A percentile compares a stretch with the other conserved stretches of the same genome.
These are phyloP conservation scores for Afroboletus lepidellus DNA, from an alignment of 1,284 basidiomycete genomes.

Conservation along the genomic window DNA sequence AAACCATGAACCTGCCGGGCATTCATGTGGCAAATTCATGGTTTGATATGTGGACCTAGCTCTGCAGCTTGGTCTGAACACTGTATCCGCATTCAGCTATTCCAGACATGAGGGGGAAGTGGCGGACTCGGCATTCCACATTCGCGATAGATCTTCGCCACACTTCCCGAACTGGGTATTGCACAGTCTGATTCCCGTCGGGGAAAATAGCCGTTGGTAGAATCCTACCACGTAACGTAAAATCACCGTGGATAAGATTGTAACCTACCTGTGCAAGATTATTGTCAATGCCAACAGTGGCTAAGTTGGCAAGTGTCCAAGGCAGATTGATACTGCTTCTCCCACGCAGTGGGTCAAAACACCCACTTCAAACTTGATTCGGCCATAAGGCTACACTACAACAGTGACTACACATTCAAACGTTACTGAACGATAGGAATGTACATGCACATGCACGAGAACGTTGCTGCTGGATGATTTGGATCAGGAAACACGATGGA, in stretches of 20 bases:
- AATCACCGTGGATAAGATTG: not conserved
- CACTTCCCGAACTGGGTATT: not conserved
- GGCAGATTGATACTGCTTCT: conserved; percentile 11
- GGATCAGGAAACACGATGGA: conserved; percentile 10
- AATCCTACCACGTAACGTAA: no score
- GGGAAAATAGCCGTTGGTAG: not conserved
- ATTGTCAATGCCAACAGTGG: conserved; percentile 8
- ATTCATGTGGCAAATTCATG: no score
- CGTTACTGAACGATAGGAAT: conserved; percentile 27
- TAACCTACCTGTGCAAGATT: conserved; percentile 15
- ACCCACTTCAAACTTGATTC: conserved; percentile 6
- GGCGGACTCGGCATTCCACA: not conserved
- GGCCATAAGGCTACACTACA: conserved; percentile 27
- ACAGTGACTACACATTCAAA: conserved; percentile 30
- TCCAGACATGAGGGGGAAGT: conserved; percentile 1
- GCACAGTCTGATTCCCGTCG: not conserved
- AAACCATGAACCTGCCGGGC: conserved; percentile 13
- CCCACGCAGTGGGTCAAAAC: conserved; percentile 4
- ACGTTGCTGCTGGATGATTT: conserved; percentile 20
- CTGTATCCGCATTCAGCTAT: not conserved
- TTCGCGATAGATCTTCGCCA: conserved; percentile 3
- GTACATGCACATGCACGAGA: conserved; percentile 28
- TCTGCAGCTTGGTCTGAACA: not conserved
- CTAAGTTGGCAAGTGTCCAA: conserved; percentile 7
- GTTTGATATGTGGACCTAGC: not conserved